These are phyloP conservation scores for Ampelocalamus luodianensis DNA, from an alignment of 176 grass and related monocot genomes.

Conservation along the genomic window DNA sequence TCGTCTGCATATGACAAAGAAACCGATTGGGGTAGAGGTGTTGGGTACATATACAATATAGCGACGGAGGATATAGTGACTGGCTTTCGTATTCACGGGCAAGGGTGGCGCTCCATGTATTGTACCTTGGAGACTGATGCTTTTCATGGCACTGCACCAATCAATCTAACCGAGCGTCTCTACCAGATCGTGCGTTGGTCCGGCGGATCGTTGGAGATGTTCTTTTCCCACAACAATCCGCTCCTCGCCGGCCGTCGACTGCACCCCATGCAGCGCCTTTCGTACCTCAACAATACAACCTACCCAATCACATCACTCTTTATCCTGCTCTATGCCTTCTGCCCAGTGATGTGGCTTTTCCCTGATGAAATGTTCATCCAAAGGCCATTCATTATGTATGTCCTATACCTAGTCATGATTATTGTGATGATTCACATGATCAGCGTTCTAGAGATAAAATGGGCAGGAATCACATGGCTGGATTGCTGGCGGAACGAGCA, in stretches of 20 bases:
- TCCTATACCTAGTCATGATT: neutral
- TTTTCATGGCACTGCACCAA: no score
- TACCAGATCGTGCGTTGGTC: no score
- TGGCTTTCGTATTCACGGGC: conserved; percentile 37
- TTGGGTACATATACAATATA: conserved; percentile 39
- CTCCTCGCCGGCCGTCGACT: no score
- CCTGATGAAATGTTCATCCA: neutral
- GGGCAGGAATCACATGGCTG: neutral
- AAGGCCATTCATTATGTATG: neutral
- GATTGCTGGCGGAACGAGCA: conserved; percentile 8
- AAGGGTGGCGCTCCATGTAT: conserved; percentile 35
- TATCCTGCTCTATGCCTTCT: neutral
- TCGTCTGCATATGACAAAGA: neutral
- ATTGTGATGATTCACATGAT: conserved; percentile 1
- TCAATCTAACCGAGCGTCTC: no score
- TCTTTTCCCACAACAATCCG: no score
- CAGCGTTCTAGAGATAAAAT: neutral
- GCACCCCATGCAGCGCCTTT: no score
- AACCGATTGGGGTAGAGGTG: conserved; percentile 34
- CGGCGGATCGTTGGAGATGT: no score
- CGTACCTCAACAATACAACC: neutral
- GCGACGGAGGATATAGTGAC: conserved; percentile 43
- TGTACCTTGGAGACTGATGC: no score
- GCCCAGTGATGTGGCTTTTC: conserved; percentile 14
- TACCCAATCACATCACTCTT: neutral